Evolutionary conservation across 2,329 filamentous ascomycete species (phyloP).

Genomic region (Akanthomyces uredinophilus): DNA sequence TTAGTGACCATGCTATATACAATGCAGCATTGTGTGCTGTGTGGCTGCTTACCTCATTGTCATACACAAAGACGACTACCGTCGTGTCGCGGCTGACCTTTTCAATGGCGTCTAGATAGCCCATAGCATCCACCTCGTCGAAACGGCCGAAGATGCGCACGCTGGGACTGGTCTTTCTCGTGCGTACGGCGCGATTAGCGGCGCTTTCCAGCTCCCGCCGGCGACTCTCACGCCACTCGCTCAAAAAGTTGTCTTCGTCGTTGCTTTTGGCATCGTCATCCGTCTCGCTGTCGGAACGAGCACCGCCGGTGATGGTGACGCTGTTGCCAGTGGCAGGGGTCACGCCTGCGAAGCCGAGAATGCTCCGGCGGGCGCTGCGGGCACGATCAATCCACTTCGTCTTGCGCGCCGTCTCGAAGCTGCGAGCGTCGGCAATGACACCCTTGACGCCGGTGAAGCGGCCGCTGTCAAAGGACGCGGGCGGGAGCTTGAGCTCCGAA

Average conservation of each 20-base stretch:
- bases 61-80: conserved; percentile 91
- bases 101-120: conserved; percentile 95
- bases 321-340: conserved; percentile 25
- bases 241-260: conserved; percentile 76
- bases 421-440: conserved; percentile 77
- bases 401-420: conserved; percentile 64
- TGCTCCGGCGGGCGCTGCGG: conserved; percentile 48
- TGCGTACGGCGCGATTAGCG: conserved; percentile 49
- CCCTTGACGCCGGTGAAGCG: conserved; percentile 79
- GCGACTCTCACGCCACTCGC: conserved; percentile 77
- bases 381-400: conserved; percentile 50
- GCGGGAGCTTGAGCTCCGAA: conserved; percentile 54
- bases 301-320: conserved; percentile 23
- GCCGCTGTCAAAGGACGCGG: conserved; percentile 58
- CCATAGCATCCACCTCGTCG: conserved; percentile 79
- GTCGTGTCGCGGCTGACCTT: conserved; percentile 75
- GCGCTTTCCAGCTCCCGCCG: conserved; percentile 70
- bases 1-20: background rate
- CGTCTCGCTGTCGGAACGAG: conserved; percentile 40
- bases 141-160: conserved; percentile 73
- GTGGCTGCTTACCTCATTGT: conserved; percentile 64
- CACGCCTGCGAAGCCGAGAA: conserved; percentile 43
- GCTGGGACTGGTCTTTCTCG: conserved; percentile 69
- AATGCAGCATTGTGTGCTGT: background rate
- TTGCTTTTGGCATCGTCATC: conserved; percentile 42